Conservation (phyloP, 1,139 yeast species). For the Yamadazyma songkhlaensis region DNA sequence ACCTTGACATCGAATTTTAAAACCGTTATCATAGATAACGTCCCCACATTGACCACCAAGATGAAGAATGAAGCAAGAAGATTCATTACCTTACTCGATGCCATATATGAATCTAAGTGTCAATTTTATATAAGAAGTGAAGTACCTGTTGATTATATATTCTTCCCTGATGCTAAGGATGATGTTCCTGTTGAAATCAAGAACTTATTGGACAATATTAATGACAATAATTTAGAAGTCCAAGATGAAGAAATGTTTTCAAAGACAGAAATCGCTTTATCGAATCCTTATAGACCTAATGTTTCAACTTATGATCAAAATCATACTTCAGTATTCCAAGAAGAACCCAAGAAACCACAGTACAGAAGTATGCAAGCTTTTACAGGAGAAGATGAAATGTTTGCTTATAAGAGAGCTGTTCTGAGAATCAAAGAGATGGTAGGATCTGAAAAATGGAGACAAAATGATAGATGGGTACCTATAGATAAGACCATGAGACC, state of each 20-base stretch:
- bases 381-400: constrained; percentile 76
- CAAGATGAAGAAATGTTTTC: constrained; percentile 73
- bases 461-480: constrained; percentile 51
- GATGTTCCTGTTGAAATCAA: constrained; percentile 17
- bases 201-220: constrained; percentile 13
- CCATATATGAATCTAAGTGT: constrained; percentile 66
- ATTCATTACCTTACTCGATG: constrained; percentile 65
- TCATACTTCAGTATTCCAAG: constrained; percentile 36
- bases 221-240: constrained; percentile 35
- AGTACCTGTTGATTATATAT: constrained; percentile 48
- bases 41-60: constrained; percentile 56
- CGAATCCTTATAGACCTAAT: constrained; percentile 69
- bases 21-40: constrained; percentile 56
- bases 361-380: constrained; percentile 54
- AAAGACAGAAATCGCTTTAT: constrained; percentile 56
- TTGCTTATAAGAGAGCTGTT: constrained; percentile 72
- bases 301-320: constrained; percentile 56
- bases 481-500: constrained; percentile 52
- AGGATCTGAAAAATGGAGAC: constrained; percentile 52
- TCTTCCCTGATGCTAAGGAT: constrained; percentile 52
- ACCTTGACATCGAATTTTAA: constrained; percentile 60
- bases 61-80: constrained; percentile 70
- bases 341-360: constrained; percentile 30
- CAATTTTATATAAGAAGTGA: constrained; percentile 52
- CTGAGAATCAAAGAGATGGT: constrained; percentile 70